phyloP scores from a whole-genome alignment of 2,329 filamentous ascomycete species.

The Alternaria sp. region DNA sequence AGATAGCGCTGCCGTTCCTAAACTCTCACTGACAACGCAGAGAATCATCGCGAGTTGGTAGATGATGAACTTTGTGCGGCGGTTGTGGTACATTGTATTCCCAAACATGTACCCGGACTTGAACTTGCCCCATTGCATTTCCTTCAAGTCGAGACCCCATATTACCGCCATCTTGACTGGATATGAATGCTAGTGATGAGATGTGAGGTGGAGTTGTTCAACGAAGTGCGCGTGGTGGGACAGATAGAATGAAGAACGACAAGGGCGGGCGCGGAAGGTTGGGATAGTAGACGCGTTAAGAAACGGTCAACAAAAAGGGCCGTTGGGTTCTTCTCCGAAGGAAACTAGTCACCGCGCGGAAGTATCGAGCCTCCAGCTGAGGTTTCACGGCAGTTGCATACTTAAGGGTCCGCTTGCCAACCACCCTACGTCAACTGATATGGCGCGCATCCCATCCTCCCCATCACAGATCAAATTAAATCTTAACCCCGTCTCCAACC shows the following conservation, averaged over 20 bases:
- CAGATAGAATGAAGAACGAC: neutral
- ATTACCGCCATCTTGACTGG: constrained; percentile 54
- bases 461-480: constrained; percentile 1
- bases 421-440: neutral
- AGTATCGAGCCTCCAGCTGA: neutral
- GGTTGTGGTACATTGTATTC: constrained; percentile 63
- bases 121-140: constrained; percentile 68
- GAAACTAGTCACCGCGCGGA: neutral
- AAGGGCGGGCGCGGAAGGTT: neutral
- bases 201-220: neutral
- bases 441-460: neutral
- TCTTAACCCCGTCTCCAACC: neutral
- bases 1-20: constrained; percentile 65
- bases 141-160: constrained; percentile 65
- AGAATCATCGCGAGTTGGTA: constrained; percentile 69
- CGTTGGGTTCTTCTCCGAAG: neutral
- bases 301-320: neutral
- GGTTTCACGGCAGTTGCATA: constrained; percentile 2
- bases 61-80: constrained; percentile 67
- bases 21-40: constrained; percentile 65
- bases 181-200: constrained; percentile 3
- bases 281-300: neutral
- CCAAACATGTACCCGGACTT: constrained; percentile 65
- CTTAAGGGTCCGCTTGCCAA: neutral
- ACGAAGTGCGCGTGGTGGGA: neutral